Base-by-base conservation (phyloP, 140 eudicot species). In the Senecio squalidus region DNA sequence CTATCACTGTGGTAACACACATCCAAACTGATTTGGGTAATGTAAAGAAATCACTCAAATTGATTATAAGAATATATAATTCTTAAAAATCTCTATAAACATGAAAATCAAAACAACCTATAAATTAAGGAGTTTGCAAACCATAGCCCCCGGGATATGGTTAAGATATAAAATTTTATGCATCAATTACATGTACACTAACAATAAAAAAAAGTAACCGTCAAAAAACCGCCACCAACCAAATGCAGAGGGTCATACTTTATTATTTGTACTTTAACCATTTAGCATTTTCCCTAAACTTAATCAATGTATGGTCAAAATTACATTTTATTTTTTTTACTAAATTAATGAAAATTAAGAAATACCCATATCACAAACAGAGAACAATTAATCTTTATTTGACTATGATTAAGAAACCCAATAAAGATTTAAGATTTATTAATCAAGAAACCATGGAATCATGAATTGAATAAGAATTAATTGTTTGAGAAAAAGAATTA, bases 281-380 rank as follows among this genome's bases (percentile, higher is more conserved):
- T 11, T 40, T 40, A 5, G 46, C 46, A 40, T 9, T 9, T 9
- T 40, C 1, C 1, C 16, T 9, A 24, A 9, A n/a, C 23, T 43
- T 15, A 6, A 24, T 41, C 66, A 43, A 60, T 27, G 36, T 24
- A 40, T 24, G 57, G 45, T 46, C 46, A 46, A 62, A 31, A 18
- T 5, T 17, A 1, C 57, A 62, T 11, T 47, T 41, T 16, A 6
- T 38, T 28, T 26, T 21, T 9, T 31, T 21, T 30, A 7, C 17
- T 16, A 55, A 31, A 31, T 3, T 3, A 30, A 30, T 4, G 14
- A 28, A 23, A 30, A 5, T 6, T 16, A 30, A 28, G 40, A 30
- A 5, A 16, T 16, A 30, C 41, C 31, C 9, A n/a, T n/a, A n/a
- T n/a, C 17, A 28, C 14, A 0, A 33, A 9, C n/a, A n/a, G n/a